phyloP scores from a whole-genome alignment of 345 rosid genomes.

The Acer negundo region DNA sequence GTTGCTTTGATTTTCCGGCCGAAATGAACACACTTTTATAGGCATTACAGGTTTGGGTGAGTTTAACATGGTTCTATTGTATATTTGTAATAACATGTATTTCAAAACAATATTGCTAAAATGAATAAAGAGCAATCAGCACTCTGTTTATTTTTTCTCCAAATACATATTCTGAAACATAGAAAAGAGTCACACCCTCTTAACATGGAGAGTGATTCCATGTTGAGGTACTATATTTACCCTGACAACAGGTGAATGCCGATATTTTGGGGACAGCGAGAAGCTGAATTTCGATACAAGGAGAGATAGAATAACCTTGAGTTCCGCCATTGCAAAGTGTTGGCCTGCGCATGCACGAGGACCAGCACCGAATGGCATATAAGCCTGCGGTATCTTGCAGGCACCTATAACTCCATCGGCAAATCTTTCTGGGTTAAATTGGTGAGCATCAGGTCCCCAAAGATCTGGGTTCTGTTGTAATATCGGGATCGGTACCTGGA shows the following conservation, averaged over 20 bases:
- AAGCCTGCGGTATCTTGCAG: constrained; percentile 46
- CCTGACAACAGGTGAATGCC: constrained; percentile 41
- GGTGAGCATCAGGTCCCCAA: constrained; percentile 48
- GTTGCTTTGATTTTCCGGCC: background rate
- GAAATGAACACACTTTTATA: background rate
- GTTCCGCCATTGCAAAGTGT: constrained; percentile 47
- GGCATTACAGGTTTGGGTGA: background rate
- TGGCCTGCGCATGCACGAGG: constrained; percentile 47
- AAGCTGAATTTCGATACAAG: constrained; percentile 42
- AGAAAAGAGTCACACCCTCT: constrained; percentile 9
- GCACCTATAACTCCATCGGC: constrained; percentile 45
- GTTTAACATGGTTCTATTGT: background rate
- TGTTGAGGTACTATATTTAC: constrained; percentile 36
- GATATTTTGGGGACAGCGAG: constrained; percentile 37
- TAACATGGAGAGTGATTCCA: constrained; percentile 33
- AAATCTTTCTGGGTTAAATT: constrained; percentile 51
- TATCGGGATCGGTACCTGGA: constrained; percentile 37
- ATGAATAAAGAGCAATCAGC: background rate
- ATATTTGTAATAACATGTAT: background rate
- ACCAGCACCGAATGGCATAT: constrained; percentile 51
- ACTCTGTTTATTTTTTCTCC: background rate
- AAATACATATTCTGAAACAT: background rate
- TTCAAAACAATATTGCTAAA: background rate
- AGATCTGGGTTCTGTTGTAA: constrained; percentile 36
- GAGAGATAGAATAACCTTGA: constrained; percentile 42